These are phyloP conservation scores for Rhexocercosporidium sp. DNA, from an alignment of 2,329 filamentous ascomycete species.

Conservation along the genomic window DNA sequence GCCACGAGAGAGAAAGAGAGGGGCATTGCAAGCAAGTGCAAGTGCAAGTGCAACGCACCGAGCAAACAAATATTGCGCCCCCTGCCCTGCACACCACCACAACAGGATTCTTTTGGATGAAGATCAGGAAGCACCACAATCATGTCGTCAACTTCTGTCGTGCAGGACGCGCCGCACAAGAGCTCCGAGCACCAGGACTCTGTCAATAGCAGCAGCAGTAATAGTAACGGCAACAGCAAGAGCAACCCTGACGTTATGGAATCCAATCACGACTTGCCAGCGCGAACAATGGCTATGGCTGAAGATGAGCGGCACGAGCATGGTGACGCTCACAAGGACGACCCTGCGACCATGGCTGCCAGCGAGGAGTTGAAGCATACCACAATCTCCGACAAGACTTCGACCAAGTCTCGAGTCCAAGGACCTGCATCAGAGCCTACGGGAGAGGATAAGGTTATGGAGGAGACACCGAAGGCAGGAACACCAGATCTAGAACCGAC, in stretches of 20 bases:
- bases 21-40: too few relatives aligned
- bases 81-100: neutral
- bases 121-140: constrained; percentile 21
- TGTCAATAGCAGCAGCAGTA: neutral
- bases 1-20: too few relatives aligned
- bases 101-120: constrained; percentile 23
- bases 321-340: constrained; percentile 48
- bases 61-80: neutral
- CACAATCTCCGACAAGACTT: constrained; percentile 59
- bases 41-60: too few relatives aligned
- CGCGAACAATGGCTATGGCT: constrained; percentile 31
- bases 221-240: constrained; percentile 9
- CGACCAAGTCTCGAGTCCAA: constrained; percentile 33
- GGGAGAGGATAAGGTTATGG: constrained; percentile 40
- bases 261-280: constrained; percentile 38
- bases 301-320: constrained; percentile 29
- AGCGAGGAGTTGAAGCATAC: constrained; percentile 70
- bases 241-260: constrained; percentile 31
- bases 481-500: constrained; percentile 45
- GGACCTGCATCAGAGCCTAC: constrained; percentile 35
- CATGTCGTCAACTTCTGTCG: constrained; percentile 33
- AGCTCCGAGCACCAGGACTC: constrained; percentile 21
- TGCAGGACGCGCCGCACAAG: constrained; percentile 25
- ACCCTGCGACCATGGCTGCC: constrained; percentile 66
- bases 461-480: constrained; percentile 31